Evolutionary conservation across 768 basidiomycete genomes (phyloP).

Genomic region (Suillus fuscotomentosus): DNA sequence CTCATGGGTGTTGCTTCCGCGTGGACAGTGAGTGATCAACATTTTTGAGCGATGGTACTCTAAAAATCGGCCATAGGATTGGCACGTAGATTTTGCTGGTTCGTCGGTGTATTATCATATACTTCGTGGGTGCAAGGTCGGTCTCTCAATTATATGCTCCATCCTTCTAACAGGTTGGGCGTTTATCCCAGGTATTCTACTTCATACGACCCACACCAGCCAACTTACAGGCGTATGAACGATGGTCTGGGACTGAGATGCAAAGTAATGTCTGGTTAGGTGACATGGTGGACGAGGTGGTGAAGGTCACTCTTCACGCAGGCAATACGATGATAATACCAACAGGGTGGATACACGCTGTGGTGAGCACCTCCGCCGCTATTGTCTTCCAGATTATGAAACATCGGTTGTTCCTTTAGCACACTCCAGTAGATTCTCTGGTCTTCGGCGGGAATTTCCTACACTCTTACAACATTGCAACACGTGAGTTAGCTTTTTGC

Average conservation of each 20-base stretch:
- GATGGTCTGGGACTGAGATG: conserved; percentile 90
- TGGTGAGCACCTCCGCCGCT: conserved; percentile 51
- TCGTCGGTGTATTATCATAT: conserved; percentile 98
- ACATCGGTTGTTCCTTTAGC: conserved; percentile 40
- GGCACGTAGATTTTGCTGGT: conserved; percentile 98
- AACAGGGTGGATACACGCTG: conserved; percentile 97
- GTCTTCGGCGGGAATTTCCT: conserved; percentile 98
- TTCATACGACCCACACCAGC: conserved; percentile 87
- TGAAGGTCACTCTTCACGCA: conserved; percentile 70
- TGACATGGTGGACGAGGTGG: conserved; percentile 88
- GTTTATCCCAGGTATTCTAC: conserved; percentile 74
- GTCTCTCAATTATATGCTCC: conserved; percentile 9
- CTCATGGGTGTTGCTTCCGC: conserved; percentile 92
- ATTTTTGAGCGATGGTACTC: not conserved
- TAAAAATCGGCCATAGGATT: conserved; percentile 58
- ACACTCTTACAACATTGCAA: conserved; percentile 86
- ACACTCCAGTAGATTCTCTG: conserved; percentile 88
- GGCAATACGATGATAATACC: conserved; percentile 95
- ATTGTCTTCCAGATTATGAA: conserved; percentile 6
- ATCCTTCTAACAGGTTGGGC: conserved; percentile 1
- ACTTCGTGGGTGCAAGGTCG: conserved; percentile 78
- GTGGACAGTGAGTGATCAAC: conserved; percentile 76
- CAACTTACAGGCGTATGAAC: conserved; percentile 88
- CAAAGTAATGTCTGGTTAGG: conserved; percentile 92
- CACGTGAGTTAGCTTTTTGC: conserved; percentile 53